These are phyloP conservation scores for Apiospora hydei DNA, from an alignment of 2,329 filamentous ascomycete species.

Conservation along the genomic window DNA sequence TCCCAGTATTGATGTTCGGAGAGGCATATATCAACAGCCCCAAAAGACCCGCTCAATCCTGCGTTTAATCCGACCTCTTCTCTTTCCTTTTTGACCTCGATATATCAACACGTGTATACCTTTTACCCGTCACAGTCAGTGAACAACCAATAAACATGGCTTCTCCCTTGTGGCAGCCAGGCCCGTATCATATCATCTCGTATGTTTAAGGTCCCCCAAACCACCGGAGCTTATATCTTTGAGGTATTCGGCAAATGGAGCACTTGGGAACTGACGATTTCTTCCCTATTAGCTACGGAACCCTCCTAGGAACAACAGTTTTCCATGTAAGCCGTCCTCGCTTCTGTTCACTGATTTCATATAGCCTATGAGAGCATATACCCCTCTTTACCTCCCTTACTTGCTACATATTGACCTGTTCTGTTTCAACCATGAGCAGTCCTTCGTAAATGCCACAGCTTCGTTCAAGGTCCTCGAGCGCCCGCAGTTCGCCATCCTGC, in stretches of 20 bases:
- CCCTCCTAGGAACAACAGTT: slow-evolving; percentile 83
- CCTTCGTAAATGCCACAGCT: slow-evolving; percentile 77
- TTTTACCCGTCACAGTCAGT: neutral
- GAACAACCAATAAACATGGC: slow-evolving; percentile 46
- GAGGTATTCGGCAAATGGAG: neutral
- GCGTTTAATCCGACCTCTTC: slow-evolving; percentile 16
- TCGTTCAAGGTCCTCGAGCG: slow-evolving; percentile 80
- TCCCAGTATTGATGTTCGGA: slow-evolving; percentile 15
- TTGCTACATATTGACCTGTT: neutral
- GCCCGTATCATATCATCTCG: slow-evolving; percentile 80
- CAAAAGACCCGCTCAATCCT: slow-evolving; percentile 7
- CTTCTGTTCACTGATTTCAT: neutral
- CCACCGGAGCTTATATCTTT: neutral
- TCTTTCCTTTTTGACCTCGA: neutral
- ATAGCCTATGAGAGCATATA: neutral
- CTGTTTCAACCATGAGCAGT: slow-evolving; percentile 51
- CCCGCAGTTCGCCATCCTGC: slow-evolving; percentile 81
- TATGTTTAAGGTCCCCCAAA: slow-evolving; percentile 47
- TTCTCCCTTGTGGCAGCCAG: slow-evolving; percentile 66
- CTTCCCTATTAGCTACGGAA: slow-evolving; percentile 72
- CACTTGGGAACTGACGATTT: neutral
- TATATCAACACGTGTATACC: neutral
- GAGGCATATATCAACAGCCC: slow-evolving; percentile 14
- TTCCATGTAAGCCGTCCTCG: slow-evolving; percentile 71
- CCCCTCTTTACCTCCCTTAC: neutral